Base-by-base conservation (phyloP, 192 early-diverging fungal species). In the Podochytrium sp. region DNA sequence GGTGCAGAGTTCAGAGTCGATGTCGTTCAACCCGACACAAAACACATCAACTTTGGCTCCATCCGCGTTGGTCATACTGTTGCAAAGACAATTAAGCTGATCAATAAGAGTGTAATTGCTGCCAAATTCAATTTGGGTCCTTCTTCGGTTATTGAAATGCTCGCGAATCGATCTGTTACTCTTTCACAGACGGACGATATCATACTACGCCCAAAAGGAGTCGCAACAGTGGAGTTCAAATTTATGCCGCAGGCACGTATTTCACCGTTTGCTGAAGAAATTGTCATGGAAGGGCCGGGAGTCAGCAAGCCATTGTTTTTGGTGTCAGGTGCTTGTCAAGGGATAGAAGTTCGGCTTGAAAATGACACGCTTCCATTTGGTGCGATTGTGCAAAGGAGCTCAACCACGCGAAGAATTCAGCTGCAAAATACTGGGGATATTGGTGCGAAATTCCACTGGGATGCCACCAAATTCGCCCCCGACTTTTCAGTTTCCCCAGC, bases 291-390 rank as follows among this genome's bases (percentile, higher is more conserved):
- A 42, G 79, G 66, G 7, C 65, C 71, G 10, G 86, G 86, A 1
- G 64, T 76, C 37, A 76, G 77, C 2, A 71, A 64, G 38, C 80
- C 80, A 23, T 68, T 89, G 27, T 75, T 77, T 10, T 52, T 78
- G 18, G 58, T 89, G 3, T 73, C 73, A 3, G 88, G 88, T 2
- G 81, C 82, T 29, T 86, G 87, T 55, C 83, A 87, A 79, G 88
- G 88, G 6, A 86, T 83, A 38, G 88, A 89, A 37, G 81, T 89
- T 4, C 72, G 66, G 29, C 66, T 89, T 0, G 88, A 89, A 60
- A 89, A 85, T 49, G 84, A 83, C 47, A 84, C 81, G 27, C 65
- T 89, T 47, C 85, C 86, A n/a, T 89, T 89, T 64, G 87, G 88
- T 30, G 86, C 86, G 6, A 84, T 89, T 43, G 86, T 86, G 12